Conservation (phyloP, 805 yeast species). For the Isabelozyma pseudorhagii region DNA sequence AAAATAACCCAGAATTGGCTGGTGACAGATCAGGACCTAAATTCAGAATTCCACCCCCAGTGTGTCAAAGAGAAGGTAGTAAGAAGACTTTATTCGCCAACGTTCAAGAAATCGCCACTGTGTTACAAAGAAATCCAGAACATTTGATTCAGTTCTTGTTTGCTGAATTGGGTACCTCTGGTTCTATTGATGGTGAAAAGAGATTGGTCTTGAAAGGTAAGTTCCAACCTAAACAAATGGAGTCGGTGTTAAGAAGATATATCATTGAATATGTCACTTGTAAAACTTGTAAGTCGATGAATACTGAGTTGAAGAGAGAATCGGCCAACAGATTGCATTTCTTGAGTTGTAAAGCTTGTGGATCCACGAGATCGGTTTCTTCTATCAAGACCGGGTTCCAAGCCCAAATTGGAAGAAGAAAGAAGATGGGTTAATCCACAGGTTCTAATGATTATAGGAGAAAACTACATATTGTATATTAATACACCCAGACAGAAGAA, state of each 20-base stretch:
- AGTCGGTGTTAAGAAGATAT: conserved; percentile 92
- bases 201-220: conserved; percentile 97
- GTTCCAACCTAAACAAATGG: conserved; percentile 96
- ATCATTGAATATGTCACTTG: conserved; percentile 97
- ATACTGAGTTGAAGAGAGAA: conserved; percentile 94
- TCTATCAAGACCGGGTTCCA: conserved; percentile 99
- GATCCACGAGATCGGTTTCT: conserved; percentile 93
- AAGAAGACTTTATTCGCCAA: conserved; percentile 96
- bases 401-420: conserved; percentile 93
- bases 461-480: background rate
- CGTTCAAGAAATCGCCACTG: conserved; percentile 90
- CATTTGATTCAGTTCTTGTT: conserved; percentile 95
- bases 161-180: conserved; percentile 99
- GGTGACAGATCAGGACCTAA: conserved; percentile 92
- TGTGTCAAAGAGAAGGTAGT: conserved; percentile 94
- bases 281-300: conserved; percentile 97
- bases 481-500: background rate
- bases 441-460: background rate
- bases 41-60: conserved; percentile 96
- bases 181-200: conserved; percentile 97
- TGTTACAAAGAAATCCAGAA: conserved; percentile 93
- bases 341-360: conserved; percentile 97
- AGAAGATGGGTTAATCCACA: conserved; percentile 38
- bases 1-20: conserved; percentile 96
- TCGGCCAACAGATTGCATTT: conserved; percentile 94